phyloP scores from a whole-genome alignment of 2,329 filamentous ascomycete species.

The Catunica adiposa region DNA sequence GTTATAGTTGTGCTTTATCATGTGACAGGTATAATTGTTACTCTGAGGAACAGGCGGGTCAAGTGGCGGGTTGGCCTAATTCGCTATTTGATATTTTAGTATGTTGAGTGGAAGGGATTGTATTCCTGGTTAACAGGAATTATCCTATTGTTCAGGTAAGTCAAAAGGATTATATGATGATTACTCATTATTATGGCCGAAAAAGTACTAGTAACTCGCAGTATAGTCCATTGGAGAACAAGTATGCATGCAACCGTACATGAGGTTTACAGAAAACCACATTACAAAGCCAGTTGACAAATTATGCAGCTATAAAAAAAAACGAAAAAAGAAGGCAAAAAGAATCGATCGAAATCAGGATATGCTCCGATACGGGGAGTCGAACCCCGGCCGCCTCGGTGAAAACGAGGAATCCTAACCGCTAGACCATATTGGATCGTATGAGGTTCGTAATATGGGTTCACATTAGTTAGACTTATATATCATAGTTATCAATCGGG shows the following conservation, averaged over 20 bases:
- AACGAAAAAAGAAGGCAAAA: neutral
- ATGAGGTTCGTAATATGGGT: neutral
- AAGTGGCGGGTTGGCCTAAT: neutral
- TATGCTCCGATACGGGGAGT: constrained; percentile 13
- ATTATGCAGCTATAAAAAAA: neutral
- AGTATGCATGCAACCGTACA: no score
- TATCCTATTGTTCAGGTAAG: neutral
- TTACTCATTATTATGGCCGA: no score
- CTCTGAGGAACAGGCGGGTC: neutral
- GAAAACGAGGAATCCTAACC: constrained; percentile 15
- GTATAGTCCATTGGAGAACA: no score
- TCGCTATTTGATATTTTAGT: neutral
- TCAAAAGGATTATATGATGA: neutral
- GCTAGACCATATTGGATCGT: constrained; percentile 13
- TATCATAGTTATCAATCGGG: no score
- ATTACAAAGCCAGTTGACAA: no score
- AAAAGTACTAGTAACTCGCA: no score
- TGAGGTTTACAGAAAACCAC: no score
- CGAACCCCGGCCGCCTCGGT: constrained; percentile 14
- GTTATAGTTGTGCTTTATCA: neutral
- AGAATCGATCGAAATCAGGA: neutral
- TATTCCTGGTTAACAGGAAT: neutral
- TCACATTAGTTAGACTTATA: no score
- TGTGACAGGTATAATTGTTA: neutral
- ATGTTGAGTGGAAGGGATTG: no score